These are phyloP conservation scores for Suillus discolor DNA, from an alignment of 768 basidiomycete genomes.

Conservation along the genomic window DNA sequence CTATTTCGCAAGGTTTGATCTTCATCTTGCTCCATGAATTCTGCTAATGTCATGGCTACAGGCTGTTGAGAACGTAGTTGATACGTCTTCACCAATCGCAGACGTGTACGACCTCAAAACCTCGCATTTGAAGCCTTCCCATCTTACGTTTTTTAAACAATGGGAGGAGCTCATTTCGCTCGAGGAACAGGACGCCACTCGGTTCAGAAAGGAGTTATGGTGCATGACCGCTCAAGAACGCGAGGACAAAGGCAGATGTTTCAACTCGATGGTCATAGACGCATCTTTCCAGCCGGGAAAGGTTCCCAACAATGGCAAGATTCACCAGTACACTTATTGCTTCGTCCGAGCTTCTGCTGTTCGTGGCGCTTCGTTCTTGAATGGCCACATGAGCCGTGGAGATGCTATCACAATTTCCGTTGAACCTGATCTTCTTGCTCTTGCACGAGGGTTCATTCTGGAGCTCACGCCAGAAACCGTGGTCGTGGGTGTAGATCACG, in stretches of 20 bases:
- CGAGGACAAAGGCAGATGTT: conserved; percentile 82
- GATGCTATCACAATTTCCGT: conserved; percentile 89
- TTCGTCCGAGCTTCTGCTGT: conserved; percentile 48
- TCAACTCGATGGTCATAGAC: conserved; percentile 77
- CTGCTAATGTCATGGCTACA: conserved; percentile 27
- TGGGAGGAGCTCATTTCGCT: conserved; percentile 88
- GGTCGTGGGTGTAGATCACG: conserved; percentile 82
- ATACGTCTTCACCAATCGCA: conserved; percentile 54
- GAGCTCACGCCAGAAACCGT: conserved; percentile 66
- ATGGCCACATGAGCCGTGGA: conserved; percentile 74
- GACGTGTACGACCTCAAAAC: conserved; percentile 80
- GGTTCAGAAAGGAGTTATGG: conserved; percentile 93
- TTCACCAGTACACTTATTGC: conserved; percentile 79
- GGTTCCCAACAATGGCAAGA: conserved; percentile 46
- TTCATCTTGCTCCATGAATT: background rate
- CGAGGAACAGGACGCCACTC: conserved; percentile 85
- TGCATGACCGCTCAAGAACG: conserved; percentile 81
- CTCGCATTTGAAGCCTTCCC: conserved; percentile 68
- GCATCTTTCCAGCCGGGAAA: conserved; percentile 34
- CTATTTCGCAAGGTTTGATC: conserved; percentile 79
- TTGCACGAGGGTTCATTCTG: conserved; percentile 83
- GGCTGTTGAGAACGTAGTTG: conserved; percentile 70
- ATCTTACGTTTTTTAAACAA: conserved; percentile 79
- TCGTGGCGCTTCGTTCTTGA: conserved; percentile 52
- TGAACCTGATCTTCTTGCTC: conserved; percentile 82